These are phyloP conservation scores for Zhuliangozyma blackwelliae DNA, from an alignment of 1,139 yeast species.

Conservation along the genomic window DNA sequence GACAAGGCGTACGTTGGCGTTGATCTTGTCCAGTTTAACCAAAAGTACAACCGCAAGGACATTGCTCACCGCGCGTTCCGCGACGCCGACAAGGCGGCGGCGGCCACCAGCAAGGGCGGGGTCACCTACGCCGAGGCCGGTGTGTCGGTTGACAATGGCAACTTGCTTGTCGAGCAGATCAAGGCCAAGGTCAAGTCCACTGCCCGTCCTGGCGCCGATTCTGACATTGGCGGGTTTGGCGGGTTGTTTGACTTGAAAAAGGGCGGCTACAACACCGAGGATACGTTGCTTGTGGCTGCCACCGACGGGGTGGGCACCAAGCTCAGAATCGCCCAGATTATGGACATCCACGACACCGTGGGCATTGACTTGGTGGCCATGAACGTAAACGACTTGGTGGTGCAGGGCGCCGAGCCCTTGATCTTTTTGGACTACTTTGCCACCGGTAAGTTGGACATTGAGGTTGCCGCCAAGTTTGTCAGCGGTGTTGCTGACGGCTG, in stretches of 20 bases:
- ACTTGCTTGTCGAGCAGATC: conserved; percentile 81
- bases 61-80: conserved; percentile 96
- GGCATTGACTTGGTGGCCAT: conserved; percentile 98
- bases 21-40: conserved; percentile 63
- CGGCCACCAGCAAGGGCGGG: conserved; percentile 22
- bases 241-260: conserved; percentile 88
- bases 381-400: conserved; percentile 97
- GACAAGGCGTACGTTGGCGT: conserved; percentile 84
- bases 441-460: conserved; percentile 82
- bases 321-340: conserved; percentile 86
- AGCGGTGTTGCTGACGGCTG: conserved; percentile 97
- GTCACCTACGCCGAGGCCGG: conserved; percentile 93
- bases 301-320: conserved; percentile 99
- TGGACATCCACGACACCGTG: conserved; percentile 88
- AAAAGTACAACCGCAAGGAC: conserved; percentile 83
- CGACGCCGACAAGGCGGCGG: conserved; percentile 27
- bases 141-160: conserved; percentile 95
- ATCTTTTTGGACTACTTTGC: conserved; percentile 96
- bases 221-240: conserved; percentile 98
- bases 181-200: conserved; percentile 93
- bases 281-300: conserved; percentile 88
- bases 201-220: conserved; percentile 92
- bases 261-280: conserved; percentile 76
- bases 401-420: conserved; percentile 98
- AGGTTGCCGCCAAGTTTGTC: conserved; percentile 83